phyloP scores from a whole-genome alignment of 2,329 filamentous ascomycete genomes.

The Stagonosporopsis tanaceti region DNA sequence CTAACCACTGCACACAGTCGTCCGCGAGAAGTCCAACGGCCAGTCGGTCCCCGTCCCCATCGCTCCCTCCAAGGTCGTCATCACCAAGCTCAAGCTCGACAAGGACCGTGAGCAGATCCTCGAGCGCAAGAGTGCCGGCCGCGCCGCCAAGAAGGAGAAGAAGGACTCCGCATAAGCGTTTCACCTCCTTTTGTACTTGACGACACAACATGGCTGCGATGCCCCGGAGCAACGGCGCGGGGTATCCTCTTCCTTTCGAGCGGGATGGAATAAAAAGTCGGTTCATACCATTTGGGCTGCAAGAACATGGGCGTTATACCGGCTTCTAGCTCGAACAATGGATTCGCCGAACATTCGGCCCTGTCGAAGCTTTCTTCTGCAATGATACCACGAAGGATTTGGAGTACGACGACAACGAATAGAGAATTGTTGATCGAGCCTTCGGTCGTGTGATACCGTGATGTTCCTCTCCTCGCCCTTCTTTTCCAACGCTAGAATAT shows the following conservation, averaged over 20 bases:
- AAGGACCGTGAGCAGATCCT: conserved; percentile 92
- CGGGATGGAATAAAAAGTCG: conserved; percentile 51
- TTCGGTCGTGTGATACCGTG: conserved; percentile 32
- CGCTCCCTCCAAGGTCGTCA: conserved; percentile 95
- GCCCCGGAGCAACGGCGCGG: conserved; percentile 43
- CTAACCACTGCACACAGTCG: conserved; percentile 61
- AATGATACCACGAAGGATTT: conserved; percentile 41
- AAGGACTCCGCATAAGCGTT: conserved; percentile 60
- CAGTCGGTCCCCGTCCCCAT: conserved; percentile 94
- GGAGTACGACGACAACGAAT: conserved; percentile 35
- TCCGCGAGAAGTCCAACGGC: conserved; percentile 96
- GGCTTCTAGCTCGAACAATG: conserved; percentile 49
- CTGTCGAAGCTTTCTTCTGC: conserved; percentile 43
- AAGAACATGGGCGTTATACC: conserved; percentile 50
- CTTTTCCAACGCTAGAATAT: conserved; percentile 76
- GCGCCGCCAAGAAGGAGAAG: conserved; percentile 79
- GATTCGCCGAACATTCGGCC: conserved; percentile 45
- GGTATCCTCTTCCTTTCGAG: conserved; percentile 44
- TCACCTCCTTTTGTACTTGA: conserved; percentile 42
- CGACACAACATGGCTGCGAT: conserved; percentile 50
- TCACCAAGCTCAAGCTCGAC: conserved; percentile 99
- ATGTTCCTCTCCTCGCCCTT: conserved; percentile 6
- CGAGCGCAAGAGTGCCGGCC: conserved; percentile 82
- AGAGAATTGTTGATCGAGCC: conserved; percentile 37
- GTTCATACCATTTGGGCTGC: conserved; percentile 45